A percentile compares a stretch with the other conserved stretches of the same genome.
These are phyloP conservation scores for Chloromonas sp. DNA, from an alignment of 163 green algal genomes.

Conservation along the genomic window DNA sequence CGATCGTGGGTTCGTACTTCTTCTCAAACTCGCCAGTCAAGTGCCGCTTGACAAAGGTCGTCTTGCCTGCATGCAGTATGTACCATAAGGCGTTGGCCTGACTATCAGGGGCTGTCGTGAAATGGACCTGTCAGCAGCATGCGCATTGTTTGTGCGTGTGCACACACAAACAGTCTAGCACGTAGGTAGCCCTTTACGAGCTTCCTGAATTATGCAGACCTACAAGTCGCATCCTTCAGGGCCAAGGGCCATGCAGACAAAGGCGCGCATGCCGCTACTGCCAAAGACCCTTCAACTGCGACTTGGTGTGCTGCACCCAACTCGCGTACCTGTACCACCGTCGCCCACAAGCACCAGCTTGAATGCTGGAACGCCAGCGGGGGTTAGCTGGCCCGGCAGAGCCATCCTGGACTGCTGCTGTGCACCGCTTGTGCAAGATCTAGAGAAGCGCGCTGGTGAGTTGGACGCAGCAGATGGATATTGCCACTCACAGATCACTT, in stretches of 20 bases:
- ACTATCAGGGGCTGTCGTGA: no score
- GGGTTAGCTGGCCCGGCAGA: conserved; percentile 33
- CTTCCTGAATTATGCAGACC: no score
- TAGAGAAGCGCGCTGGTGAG: not conserved
- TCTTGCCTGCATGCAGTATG: conserved; percentile 77
- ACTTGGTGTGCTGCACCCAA: not conserved
- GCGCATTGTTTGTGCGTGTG: no score
- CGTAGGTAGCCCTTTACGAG: no score
- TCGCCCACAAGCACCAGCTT: conserved; percentile 99
- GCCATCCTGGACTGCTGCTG: not conserved
- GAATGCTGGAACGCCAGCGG: conserved; percentile 86
- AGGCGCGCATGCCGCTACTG: no score
- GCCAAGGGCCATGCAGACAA: no score
- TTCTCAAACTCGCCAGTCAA: conserved; percentile 99
- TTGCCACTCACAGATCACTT: not conserved
- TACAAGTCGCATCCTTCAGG: no score
- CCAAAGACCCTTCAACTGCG: no score
- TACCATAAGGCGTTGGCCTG: no score
- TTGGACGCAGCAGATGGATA: not conserved
- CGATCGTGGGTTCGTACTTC: conserved; percentile 99
- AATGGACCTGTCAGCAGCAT: no score
- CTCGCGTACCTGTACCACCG: conserved; percentile 83
- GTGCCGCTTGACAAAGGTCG: conserved; percentile 98
- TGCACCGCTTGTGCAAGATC: not conserved
- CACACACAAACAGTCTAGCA: no score